Base-by-base conservation (phyloP, 331 rosid genomes). In the Saraca asoca region DNA sequence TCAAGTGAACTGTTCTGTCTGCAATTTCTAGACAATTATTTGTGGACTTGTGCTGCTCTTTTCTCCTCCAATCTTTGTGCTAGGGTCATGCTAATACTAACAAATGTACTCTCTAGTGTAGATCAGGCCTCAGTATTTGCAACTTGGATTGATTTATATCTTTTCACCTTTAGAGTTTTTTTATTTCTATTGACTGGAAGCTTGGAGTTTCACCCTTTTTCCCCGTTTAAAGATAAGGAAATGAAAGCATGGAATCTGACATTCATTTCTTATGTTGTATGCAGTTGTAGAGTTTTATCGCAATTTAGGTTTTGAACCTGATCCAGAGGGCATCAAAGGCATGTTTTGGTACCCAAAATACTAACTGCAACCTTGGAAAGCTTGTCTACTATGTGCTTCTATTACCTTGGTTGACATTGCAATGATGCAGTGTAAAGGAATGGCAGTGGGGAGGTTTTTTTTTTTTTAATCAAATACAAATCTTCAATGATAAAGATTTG, bases 251-350 rank as follows among this genome's bases (percentile, higher is more conserved):
- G 71, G 56, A 62, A 29, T 43, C 19, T 74, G n/a, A 74, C 62
- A 24, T 69, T 45, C 13, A 38, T 68, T 53, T 64, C 51, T 44
- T 24, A 8, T 70, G 41, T 68, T 73, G 64, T 18, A 72, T 83
- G 85, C 97, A 94, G 98, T 88, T 50, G 90, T 94, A 68, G 96
- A 94, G 34, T 94, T 90, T 50, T 94, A 94, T 70, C 84, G 83
- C 75, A 90, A 94, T 80, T 78, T 94, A 71, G 97, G 98, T 41
- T 94, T 94, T 64, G 88, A 94, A 83, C 82, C 97, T 43, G 98
- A 94, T 66, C 98, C 97, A 0, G 98, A 88, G 84, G 98, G 98
- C 66, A 90, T 94, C 54, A 83, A 94, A 82, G 99, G 96, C 70
- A 90, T 94, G 99, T 88, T 94, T 69, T 90, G 99, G 97, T 80